Evolutionary conservation across 805 yeast genomes (phyloP).

Genomic region (Ascoidea tarda): DNA sequence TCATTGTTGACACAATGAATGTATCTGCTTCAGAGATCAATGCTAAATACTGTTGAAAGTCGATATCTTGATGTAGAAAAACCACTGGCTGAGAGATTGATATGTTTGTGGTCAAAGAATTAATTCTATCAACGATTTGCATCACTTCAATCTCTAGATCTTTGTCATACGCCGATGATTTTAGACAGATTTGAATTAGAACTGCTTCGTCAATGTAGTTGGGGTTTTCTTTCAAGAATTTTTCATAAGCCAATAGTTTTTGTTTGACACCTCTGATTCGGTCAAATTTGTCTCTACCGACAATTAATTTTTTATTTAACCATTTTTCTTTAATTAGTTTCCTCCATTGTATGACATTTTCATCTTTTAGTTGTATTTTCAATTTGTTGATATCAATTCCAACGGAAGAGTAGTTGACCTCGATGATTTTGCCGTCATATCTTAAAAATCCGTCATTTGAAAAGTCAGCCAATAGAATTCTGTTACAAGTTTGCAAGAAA

Average conservation of each 20-base stretch:
- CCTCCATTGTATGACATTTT: constrained; percentile 52
- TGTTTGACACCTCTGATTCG: constrained; percentile 79
- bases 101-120: constrained; percentile 58
- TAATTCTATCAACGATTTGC: constrained; percentile 73
- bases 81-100: constrained; percentile 75
- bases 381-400: constrained; percentile 66
- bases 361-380: constrained; percentile 27
- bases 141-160: constrained; percentile 63
- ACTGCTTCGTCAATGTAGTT: constrained; percentile 54
- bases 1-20: constrained; percentile 78
- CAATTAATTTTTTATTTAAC: constrained; percentile 54
- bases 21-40: constrained; percentile 73
- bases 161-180: constrained; percentile 35
- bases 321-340: constrained; percentile 64
- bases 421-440: constrained; percentile 42
- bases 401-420: constrained; percentile 49
- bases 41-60: constrained; percentile 81
- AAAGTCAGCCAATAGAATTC: constrained; percentile 76
- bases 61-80: constrained; percentile 76
- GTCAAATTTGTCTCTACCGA: constrained; percentile 82
- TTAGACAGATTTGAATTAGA: constrained; percentile 69
- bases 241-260: constrained; percentile 77
- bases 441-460: constrained; percentile 42
- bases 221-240: constrained; percentile 60
- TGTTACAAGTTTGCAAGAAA: constrained; percentile 78